A percentile compares a stretch with the other conserved stretches of the same genome.
Evolutionary conservation across 306 rosid genomes (phyloP).

Genomic region (Senna tora): DNA sequence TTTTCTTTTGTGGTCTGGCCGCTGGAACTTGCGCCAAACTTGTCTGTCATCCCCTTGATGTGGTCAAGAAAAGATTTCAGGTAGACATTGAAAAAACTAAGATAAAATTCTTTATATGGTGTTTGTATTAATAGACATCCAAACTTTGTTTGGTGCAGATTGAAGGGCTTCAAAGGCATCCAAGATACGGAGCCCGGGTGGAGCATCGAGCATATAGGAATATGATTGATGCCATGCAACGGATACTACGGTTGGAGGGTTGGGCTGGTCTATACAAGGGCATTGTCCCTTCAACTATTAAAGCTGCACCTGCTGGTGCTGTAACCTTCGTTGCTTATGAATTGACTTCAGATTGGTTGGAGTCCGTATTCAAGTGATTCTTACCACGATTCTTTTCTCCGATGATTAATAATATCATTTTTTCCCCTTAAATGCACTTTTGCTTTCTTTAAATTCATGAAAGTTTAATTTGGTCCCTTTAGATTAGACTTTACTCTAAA

Average conservation of each 20-base stretch:
- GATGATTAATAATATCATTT: constrained; percentile 36
- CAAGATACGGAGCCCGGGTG: constrained; percentile 84
- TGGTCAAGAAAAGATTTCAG: constrained; percentile 98
- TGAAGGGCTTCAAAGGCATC: constrained; percentile 91
- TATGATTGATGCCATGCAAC: constrained; percentile 74
- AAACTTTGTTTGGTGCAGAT: constrained; percentile 52
- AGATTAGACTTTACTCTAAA: too few species aligned
- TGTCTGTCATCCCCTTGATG: constrained; percentile 98
- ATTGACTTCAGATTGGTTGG: constrained; percentile 71
- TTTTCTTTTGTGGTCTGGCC: constrained; percentile 82
- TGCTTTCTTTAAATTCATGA: too few species aligned
- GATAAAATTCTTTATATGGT: too few species aligned
- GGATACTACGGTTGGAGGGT: constrained; percentile 68
- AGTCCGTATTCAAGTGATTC: constrained; percentile 56
- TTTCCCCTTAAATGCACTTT: background rate
- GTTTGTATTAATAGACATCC: constrained; percentile 14
- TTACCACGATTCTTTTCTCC: background rate
- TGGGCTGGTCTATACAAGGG: constrained; percentile 93
- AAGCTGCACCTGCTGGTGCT: constrained; percentile 96
- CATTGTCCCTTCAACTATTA: constrained; percentile 81
- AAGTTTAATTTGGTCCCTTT: too few species aligned
- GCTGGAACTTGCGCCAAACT: constrained; percentile 97
- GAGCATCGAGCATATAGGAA: constrained; percentile 73
- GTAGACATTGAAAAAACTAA: constrained; percentile 38
- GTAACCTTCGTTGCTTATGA: constrained; percentile 95